A percentile compares a stretch with the other conserved stretches of the same genome.
These are phyloP conservation scores for Sphagnum magellanicum DNA, from an alignment of 228 moss, liverwort and hornwort genomes.

Conservation along the genomic window DNA sequence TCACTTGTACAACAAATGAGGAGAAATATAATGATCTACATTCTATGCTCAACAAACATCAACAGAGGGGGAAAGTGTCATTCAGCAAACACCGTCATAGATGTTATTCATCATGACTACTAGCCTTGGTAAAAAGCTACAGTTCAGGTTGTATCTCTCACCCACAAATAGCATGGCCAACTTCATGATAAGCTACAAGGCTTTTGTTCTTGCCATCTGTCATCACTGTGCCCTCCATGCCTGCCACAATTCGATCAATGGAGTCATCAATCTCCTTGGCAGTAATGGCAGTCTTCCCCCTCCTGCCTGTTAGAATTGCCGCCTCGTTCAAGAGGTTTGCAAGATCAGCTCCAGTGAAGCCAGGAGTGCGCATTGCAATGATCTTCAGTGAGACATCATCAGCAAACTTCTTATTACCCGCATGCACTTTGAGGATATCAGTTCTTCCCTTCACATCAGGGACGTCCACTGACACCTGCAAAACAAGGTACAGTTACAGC, in stretches of 20 bases:
- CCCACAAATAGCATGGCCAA: constrained; percentile 66
- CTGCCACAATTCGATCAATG: constrained; percentile 58
- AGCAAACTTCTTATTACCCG: constrained; percentile 49
- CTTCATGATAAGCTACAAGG: constrained; percentile 66
- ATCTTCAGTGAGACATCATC: constrained; percentile 51
- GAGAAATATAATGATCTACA: background rate
- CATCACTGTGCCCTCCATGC: constrained; percentile 59
- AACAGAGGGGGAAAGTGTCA: background rate
- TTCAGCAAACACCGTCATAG: background rate
- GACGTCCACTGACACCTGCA: constrained; percentile 53
- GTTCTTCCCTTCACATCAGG: constrained; percentile 60
- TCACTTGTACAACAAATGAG: background rate
- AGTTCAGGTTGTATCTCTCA: constrained; percentile 7
- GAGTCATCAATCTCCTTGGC: constrained; percentile 60
- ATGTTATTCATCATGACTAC: background rate
- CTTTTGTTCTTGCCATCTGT: constrained; percentile 65
- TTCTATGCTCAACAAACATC: background rate
- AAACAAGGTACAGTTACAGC: too few species aligned
- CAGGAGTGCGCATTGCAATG: constrained; percentile 63
- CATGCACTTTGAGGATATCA: constrained; percentile 62
- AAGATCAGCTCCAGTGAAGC: constrained; percentile 62
- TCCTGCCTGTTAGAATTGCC: constrained; percentile 51
- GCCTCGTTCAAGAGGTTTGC: constrained; percentile 60
- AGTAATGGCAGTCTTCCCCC: constrained; percentile 34
- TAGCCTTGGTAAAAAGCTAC: background rate